phyloP scores from a whole-genome alignment of 1,284 basidiomycete genomes.

The Marasmius tenuissimus region DNA sequence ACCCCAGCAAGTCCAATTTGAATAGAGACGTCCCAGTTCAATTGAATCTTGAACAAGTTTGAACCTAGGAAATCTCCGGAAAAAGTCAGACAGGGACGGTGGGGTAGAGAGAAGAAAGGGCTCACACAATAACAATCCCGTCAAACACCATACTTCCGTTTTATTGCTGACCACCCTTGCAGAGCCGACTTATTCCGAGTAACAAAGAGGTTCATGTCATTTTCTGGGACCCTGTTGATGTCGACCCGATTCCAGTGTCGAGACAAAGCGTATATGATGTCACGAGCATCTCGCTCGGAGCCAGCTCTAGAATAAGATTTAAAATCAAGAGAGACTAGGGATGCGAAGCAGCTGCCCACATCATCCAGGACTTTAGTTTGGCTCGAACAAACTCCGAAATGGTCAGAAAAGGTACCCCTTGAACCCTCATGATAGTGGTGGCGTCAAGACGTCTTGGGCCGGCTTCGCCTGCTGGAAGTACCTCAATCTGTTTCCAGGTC shows the following conservation, averaged over 20 bases:
- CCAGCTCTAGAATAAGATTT: constrained; percentile 47
- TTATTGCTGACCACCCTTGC: constrained; percentile 68
- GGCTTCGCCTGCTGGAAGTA: constrained; percentile 74
- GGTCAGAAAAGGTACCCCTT: constrained; percentile 71
- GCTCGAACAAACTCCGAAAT: constrained; percentile 79
- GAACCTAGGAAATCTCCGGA: too few relatives aligned
- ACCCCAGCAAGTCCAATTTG: too few relatives aligned
- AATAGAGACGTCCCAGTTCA: too few relatives aligned
- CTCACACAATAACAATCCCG: neutral
- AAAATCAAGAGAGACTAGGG: constrained; percentile 13
- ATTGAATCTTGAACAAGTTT: too few relatives aligned
- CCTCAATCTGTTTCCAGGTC: constrained; percentile 61
- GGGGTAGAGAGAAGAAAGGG: neutral
- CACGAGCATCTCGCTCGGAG: constrained; percentile 67
- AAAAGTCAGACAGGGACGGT: neutral
- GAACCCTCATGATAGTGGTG: constrained; percentile 62
- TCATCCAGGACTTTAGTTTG: constrained; percentile 75
- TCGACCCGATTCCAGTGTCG: constrained; percentile 77
- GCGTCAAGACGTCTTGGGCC: constrained; percentile 72
- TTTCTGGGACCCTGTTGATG: constrained; percentile 77
- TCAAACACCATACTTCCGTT: constrained; percentile 64
- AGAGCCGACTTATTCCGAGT: constrained; percentile 50
- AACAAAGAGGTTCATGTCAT: constrained; percentile 76
- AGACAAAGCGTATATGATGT: constrained; percentile 64
- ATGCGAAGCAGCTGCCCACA: constrained; percentile 45